Evolutionary conservation across 345 rosid genomes (phyloP).

Genomic region (Excoecaria cochinchinensis): DNA sequence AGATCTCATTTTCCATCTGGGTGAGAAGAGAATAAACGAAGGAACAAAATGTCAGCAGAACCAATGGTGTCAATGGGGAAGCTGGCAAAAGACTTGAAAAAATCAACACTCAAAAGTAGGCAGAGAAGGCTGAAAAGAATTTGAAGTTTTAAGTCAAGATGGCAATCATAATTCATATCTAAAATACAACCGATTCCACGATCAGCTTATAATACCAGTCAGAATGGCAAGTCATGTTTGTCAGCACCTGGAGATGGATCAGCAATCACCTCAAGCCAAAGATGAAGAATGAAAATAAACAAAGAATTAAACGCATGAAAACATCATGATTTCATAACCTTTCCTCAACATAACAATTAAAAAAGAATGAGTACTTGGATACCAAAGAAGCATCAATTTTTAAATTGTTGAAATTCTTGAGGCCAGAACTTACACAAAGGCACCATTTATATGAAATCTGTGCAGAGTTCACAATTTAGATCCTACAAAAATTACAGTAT

Average conservation of each 20-base stretch:
- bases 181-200: background rate
- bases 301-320: too few species aligned
- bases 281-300: background rate
- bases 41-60: background rate
- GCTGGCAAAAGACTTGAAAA: background rate
- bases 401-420: background rate
- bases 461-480: background rate
- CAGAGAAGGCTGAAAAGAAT: background rate
- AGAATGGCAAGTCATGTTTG: background rate
- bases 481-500: background rate
- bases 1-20: background rate
- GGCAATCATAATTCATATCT: background rate
- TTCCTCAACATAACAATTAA: background rate
- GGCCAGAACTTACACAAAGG: background rate
- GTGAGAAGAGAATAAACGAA: background rate
- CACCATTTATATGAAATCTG: background rate
- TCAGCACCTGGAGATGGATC: background rate
- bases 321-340: conserved; percentile 2
- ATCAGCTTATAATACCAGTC: background rate
- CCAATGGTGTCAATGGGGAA: background rate
- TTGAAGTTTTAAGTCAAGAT: conserved; percentile 1
- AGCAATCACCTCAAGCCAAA: conserved; percentile 10
- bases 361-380: background rate
- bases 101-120: background rate
- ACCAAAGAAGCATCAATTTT: background rate